phyloP scores from a whole-genome alignment of 768 basidiomycete species.

The Chalciporus sphaerocephalus region DNA sequence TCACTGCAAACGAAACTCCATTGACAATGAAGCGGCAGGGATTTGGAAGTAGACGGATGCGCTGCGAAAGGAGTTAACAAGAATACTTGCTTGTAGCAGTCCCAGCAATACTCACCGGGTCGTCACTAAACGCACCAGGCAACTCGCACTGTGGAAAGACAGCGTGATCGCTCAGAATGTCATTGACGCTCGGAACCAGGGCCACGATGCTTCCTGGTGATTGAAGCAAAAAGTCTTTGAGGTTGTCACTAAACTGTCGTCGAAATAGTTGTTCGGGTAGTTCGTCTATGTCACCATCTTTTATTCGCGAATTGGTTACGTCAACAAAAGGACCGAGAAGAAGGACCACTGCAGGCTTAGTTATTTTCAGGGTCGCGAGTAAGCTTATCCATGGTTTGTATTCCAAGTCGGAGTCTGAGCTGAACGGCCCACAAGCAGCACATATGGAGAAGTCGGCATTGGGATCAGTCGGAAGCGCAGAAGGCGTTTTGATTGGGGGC shows the following conservation, averaged over 20 bases:
- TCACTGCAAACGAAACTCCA: constrained; percentile 70
- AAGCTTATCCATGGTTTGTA: constrained; percentile 70
- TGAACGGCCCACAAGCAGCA: constrained; percentile 85
- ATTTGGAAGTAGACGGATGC: constrained; percentile 78
- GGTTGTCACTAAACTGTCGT: constrained; percentile 51
- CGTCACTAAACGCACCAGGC: constrained; percentile 36
- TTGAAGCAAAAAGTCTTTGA: constrained; percentile 52
- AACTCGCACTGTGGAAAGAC: constrained; percentile 83
- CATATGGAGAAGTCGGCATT: constrained; percentile 57
- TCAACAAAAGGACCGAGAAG: constrained; percentile 92
- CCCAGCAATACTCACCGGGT: constrained; percentile 45
- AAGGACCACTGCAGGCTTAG: constrained; percentile 72
- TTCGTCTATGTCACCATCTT: constrained; percentile 66
- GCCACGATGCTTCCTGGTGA: constrained; percentile 71
- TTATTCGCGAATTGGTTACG: constrained; percentile 65
- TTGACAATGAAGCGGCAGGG: constrained; percentile 85
- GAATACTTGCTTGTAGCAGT: not conserved
- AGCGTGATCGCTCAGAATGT: constrained; percentile 72
- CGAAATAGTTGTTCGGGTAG: constrained; percentile 67
- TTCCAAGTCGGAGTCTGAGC: constrained; percentile 67
- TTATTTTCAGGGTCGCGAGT: constrained; percentile 52
- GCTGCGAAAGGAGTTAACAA: constrained; percentile 39
- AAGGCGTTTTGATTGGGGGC: constrained; percentile 52
- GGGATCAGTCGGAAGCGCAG: constrained; percentile 30
- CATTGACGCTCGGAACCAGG: constrained; percentile 77